Conservation (phyloP, 164 flowering plant species). For the Chimonanthus praecox region DNA sequence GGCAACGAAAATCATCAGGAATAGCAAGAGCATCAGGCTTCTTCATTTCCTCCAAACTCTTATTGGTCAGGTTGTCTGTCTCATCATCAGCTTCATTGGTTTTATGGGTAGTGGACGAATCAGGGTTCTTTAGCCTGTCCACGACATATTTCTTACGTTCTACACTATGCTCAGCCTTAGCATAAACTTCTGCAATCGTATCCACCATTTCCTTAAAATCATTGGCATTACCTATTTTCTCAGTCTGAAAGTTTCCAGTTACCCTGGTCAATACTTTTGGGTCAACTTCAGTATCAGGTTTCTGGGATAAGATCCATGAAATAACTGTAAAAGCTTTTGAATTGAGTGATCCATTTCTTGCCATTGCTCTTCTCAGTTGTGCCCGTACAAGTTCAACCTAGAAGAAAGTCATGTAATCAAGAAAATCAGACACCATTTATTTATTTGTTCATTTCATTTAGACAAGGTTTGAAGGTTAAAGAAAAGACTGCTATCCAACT, state of each 20-base stretch:
- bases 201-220: constrained; percentile 23
- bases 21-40: constrained; percentile 44
- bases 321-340: constrained; percentile 24
- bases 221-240: constrained; percentile 21
- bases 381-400: constrained; percentile 78
- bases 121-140: constrained; percentile 20
- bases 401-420: constrained; percentile 4
- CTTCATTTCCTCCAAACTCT: constrained; percentile 34
- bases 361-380: constrained; percentile 79
- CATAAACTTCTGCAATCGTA: constrained; percentile 17
- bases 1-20: constrained; percentile 84
- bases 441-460: background rate
- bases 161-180: constrained; percentile 9
- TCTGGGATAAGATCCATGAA: constrained; percentile 35
- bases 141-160: constrained; percentile 16
- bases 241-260: constrained; percentile 23
- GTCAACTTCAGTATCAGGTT: constrained; percentile 27
- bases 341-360: constrained; percentile 51
- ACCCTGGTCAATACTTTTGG: constrained; percentile 17
- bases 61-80: constrained; percentile 17
- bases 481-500: background rate
- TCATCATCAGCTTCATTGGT: constrained; percentile 19
- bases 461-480: background rate
- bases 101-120: constrained; percentile 21
- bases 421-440: background rate